These are phyloP conservation scores for Ascochyta koolunga DNA, from an alignment of 2,329 filamentous ascomycete genomes.

Conservation along the genomic window DNA sequence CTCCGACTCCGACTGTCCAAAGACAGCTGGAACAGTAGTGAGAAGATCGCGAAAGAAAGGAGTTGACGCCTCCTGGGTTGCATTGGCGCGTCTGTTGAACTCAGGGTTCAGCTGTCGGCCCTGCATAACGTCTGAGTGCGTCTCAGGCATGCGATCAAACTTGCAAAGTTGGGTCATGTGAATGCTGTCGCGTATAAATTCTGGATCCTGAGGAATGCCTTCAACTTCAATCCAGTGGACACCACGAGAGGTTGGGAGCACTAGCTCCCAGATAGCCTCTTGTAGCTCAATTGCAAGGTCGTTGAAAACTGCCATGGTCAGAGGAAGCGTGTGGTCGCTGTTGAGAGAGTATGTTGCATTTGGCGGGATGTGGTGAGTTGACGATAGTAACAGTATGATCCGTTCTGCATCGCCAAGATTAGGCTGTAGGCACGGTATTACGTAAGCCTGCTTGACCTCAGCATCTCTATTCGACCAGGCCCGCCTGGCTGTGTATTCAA, in stretches of 20 bases:
- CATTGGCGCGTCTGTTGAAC: not conserved
- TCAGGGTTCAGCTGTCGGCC: not conserved
- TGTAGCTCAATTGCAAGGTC: constrained; percentile 9
- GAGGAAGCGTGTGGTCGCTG: not conserved
- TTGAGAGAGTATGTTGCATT: not conserved
- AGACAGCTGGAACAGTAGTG: constrained; percentile 3
- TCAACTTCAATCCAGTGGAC: not conserved
- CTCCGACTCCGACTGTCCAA: not conserved
- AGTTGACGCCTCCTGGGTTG: not conserved
- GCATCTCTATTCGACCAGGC: too few relatives aligned
- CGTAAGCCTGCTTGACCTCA: too few relatives aligned
- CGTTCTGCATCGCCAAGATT: too few relatives aligned
- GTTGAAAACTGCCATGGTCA: constrained; percentile 4
- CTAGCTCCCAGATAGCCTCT: not conserved
- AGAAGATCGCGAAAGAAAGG: not conserved
- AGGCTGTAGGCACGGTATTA: not conserved
- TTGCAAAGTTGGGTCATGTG: not conserved
- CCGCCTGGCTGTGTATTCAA: too few relatives aligned
- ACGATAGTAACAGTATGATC: too few relatives aligned
- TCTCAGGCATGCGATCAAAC: not conserved
- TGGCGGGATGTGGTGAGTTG: too few relatives aligned
- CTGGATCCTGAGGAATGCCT: not conserved
- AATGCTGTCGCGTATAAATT: not conserved
- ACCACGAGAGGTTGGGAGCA: not conserved
- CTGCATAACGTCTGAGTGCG: not conserved